Evolutionary conservation across 1,139 yeast species (phyloP), one percentile per base, ranked within the genome.

Genomic region (Candida pseudocylindracea): DNA sequence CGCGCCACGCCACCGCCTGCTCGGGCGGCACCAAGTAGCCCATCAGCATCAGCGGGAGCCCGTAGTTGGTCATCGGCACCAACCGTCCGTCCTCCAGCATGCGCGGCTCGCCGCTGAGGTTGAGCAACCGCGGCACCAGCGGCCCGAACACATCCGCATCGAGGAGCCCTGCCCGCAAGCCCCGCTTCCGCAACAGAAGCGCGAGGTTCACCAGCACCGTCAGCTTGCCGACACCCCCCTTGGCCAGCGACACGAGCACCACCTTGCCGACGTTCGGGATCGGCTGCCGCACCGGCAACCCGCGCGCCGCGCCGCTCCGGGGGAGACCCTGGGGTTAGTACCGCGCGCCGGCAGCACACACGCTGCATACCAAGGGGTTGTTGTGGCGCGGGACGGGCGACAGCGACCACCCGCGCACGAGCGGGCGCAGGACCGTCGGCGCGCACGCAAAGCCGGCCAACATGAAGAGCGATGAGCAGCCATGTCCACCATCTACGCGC

Each of bases 81-180:
- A 80, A 53, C 41, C 63, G 64, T 0, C 83, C 83, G 3, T 40
- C 38, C 2, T 51, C 52, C 0, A 71, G 55, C 13, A 76, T 43
- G 15, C 79, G 47, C 0, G 92, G 85, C 41, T 72, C 81, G 0
- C 80, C 85, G 1, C 55, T 42, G 12, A 78, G 54, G 26, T 67
- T 66, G 50, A 80, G 56, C 39, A 80, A 53, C 39, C 68, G 69
- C 0, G 93, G 93, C 2, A 76, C 50, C 0, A 83, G 72, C 0
- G 93, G 93, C 0, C 93, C 93, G 51, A 79, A 80, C 8, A 80
- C 60, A 48, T 80, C 93, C 0, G 75, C 79, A 47, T 80, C 93
- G 10, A 80, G 55, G 2, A 80, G 48, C 0, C 93, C 93, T 0
- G 71, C 73, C 27, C 58, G 60, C 31, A 64, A 54, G 1, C 81